Base-by-base conservation (phyloP, 768 basidiomycete species). In the Lentinula lateritia region DNA sequence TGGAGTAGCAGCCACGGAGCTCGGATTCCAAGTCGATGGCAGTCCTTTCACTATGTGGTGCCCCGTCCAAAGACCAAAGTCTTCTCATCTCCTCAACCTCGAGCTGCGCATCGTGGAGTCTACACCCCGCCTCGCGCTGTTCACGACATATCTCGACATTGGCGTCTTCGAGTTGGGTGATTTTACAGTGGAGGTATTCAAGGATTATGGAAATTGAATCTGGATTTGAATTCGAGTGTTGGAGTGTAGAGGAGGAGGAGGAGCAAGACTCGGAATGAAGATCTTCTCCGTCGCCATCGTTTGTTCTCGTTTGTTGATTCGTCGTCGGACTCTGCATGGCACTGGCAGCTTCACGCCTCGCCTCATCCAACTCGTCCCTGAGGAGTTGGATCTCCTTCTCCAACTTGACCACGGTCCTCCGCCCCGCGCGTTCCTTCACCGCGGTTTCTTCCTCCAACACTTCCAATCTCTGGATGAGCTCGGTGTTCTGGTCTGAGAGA, bases 401-500 rank as follows among this genome's bases (percentile, higher is more conserved):
- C 56, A 95, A 72, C 68, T 80, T 80, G 48, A 86, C 84, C 18
- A 95, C 76, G 65, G 84, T 86, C 38, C 84, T 81, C 62, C 87
- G 81, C 12, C 92, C 90, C 1, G 80, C 77, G 41, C 81, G 80
- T 65, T 94, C 91, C 2, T 87, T 79, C 48, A 81, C 80, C 10
- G 71, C 72, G 15, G 91, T 85, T 62, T 93, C 92, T 1, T 79
- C 71, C 69, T 94, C 89, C 9, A 95, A 80, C 62, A 81, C 80
- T 72, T 93, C 88, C 5, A 95, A 79, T 65, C 92, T 91, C 28
- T 80, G 73, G 4, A 90, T 74, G 15, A 95, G 85, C 64, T 94
- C 91, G 0, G 87, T 84, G 66, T 95, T 95, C 73, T 95, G 92
- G 67, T 92, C 89, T 0, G 89, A 83, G 46, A 94, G 83, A 6